Evolutionary conservation across 768 basidiomycete species (phyloP).

Genomic region (Hydnomerulius pinastri): DNA sequence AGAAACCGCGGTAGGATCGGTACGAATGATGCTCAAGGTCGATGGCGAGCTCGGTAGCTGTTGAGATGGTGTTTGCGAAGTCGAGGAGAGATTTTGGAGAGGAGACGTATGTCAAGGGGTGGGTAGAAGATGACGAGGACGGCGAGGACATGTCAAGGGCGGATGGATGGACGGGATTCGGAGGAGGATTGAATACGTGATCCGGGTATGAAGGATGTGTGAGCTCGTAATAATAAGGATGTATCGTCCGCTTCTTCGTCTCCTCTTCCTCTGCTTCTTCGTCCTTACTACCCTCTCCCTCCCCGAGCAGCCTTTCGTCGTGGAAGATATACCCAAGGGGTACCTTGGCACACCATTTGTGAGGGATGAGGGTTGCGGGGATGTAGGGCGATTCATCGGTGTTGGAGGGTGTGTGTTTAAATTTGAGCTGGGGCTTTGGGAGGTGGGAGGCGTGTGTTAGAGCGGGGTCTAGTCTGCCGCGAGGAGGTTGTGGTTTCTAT

Average conservation of each 20-base stretch:
- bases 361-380: constrained; percentile 54
- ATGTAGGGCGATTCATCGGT: constrained; percentile 58
- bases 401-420: constrained; percentile 64
- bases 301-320: constrained; percentile 27
- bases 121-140: not conserved
- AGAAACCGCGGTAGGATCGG: constrained; percentile 80
- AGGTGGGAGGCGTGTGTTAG: constrained; percentile 77
- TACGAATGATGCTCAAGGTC: constrained; percentile 95
- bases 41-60: constrained; percentile 79
- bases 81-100: constrained; percentile 52
- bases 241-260: constrained; percentile 35
- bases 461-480: constrained; percentile 55
- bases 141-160: constrained; percentile 57
- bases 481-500: constrained; percentile 36
- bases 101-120: constrained; percentile 69
- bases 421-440: constrained; percentile 79
- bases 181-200: constrained; percentile 56
- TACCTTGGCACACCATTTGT: constrained; percentile 84
- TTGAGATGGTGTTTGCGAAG: constrained; percentile 70
- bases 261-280: constrained; percentile 24
- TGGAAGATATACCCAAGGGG: constrained; percentile 69
- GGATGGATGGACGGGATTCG: constrained; percentile 52
- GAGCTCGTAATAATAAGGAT: constrained; percentile 90
- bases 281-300: constrained; percentile 3
- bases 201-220: constrained; percentile 69